Conservation (phyloP, 257 asterid species). For the Solanum ossicruentum region DNA sequence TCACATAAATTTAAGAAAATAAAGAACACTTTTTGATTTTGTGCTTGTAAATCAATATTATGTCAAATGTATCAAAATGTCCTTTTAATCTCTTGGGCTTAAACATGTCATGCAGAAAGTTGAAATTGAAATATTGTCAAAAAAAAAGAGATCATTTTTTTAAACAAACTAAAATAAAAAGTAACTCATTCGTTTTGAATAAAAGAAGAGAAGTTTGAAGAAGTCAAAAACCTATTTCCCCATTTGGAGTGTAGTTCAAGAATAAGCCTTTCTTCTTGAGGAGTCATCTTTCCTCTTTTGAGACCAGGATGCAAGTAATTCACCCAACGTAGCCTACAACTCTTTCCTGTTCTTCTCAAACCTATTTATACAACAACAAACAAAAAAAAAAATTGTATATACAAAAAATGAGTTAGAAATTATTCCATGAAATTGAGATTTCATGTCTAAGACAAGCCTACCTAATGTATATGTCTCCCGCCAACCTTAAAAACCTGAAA, state of each 20-base stretch:
- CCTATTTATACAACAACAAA: constrained; percentile 21
- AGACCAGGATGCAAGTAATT: constrained; percentile 84
- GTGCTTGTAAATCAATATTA: too few species aligned
- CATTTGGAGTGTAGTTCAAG: not conserved
- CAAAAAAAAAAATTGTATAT: not conserved
- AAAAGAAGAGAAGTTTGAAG: not conserved
- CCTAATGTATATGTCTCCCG: constrained; percentile 46
- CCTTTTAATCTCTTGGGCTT: too few species aligned
- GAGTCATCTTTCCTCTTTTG: constrained; percentile 66
- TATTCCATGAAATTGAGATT: constrained; percentile 2
- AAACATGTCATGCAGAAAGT: too few species aligned
- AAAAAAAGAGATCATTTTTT: too few species aligned
- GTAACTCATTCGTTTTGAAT: too few species aligned
- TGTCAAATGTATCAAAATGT: too few species aligned
- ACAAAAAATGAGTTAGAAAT: not conserved
- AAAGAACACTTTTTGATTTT: too few species aligned
- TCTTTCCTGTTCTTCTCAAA: constrained; percentile 50
- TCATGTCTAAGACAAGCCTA: constrained; percentile 67
- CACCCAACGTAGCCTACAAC: constrained; percentile 51
- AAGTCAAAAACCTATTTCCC: constrained; percentile 28
- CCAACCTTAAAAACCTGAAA: constrained; percentile 92
- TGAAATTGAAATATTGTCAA: too few species aligned
- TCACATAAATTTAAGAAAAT: too few species aligned
- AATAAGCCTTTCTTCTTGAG: not conserved
- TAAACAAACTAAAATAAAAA: too few species aligned